Conservation (phyloP, 306 rosid species). For the Quercus engelmannii region DNA sequence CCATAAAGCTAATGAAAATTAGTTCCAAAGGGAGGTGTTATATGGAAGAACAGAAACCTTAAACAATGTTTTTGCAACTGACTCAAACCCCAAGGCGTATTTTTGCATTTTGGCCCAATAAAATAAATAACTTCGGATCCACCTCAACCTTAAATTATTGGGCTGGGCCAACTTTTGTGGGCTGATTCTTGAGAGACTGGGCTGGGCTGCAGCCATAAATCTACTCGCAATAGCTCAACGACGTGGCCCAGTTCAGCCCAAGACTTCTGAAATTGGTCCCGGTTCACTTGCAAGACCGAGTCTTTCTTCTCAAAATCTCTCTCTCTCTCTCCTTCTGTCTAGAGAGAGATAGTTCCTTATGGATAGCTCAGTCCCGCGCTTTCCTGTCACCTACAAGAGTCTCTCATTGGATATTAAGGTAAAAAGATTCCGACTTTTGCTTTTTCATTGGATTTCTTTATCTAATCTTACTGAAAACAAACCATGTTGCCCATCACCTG, state of each 20-base stretch:
- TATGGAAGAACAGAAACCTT: too few species aligned
- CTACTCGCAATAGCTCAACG: background rate
- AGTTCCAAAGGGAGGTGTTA: too few species aligned
- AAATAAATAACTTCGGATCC: too few species aligned
- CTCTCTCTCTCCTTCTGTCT: background rate
- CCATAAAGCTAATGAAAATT: too few species aligned
- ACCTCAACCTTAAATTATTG: background rate
- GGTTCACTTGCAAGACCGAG: background rate
- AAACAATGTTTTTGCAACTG: too few species aligned
- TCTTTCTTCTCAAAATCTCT: background rate
- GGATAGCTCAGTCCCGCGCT: constrained; percentile 33
- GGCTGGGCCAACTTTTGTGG: background rate
- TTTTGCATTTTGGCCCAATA: too few species aligned
- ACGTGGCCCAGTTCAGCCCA: background rate
- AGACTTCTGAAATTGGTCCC: background rate
- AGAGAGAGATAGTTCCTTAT: constrained; percentile 2
- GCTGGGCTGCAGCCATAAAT: background rate
- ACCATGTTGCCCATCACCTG: constrained; percentile 21
- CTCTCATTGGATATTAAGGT: constrained; percentile 63
- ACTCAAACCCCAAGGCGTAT: too few species aligned
- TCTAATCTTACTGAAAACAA: background rate
- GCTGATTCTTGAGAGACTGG: background rate
- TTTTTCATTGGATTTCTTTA: background rate
- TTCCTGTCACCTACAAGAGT: constrained; percentile 50
- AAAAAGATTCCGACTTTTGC: background rate